Base-by-base conservation (phyloP, 2,329 filamentous ascomycete species). In the Fusarium nelsonii region DNA sequence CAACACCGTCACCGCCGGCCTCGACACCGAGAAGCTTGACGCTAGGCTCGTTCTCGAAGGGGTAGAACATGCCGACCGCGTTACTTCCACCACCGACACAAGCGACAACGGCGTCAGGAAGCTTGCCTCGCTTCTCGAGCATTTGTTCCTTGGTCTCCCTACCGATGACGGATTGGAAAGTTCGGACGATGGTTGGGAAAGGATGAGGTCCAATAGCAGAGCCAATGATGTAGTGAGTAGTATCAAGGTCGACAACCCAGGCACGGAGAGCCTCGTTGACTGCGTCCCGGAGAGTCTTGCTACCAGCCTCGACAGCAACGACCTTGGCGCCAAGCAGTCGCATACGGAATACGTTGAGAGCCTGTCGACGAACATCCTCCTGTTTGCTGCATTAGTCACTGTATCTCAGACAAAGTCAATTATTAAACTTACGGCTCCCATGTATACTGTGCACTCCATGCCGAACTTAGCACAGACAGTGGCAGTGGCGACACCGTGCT, bases 381-480 rank as follows among this genome's bases (percentile, higher is more conserved):
- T 84, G 52, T 53, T 53, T 18, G n/a, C 15, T 2, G 23, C 49
- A 58, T 79, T 71, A 77, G 76, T 66, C 18, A 45, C 40, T 28
- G 8, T 3, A 28, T 43, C 20, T 23, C 14, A 15, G 44, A 34
- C 7, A 6, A 23, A 23, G 23, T 23, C 23, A 23, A 23, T 23
- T 23, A 23, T 23, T 6, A 18, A 4, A 81, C 82, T 78, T 78
- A 84, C 83, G 46, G 94, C 94, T 74, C 96, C 96, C 96, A 99
- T 99, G 82, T 94, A 99, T 57, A 99, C 92, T 32, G 94, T 97
- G 79, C 96, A 99, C 79, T 95, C 91, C 94, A 99, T 95, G 77
- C 93, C 94, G 76, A 99, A 98, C 82, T 97, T 97, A 77, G 96
- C 96, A 76, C 96, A 98, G 26, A 98, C 94, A 0, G 96, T 99